Base-by-base conservation (phyloP, 805 yeast species). In the Tetrapisispora namnaoensis region DNA sequence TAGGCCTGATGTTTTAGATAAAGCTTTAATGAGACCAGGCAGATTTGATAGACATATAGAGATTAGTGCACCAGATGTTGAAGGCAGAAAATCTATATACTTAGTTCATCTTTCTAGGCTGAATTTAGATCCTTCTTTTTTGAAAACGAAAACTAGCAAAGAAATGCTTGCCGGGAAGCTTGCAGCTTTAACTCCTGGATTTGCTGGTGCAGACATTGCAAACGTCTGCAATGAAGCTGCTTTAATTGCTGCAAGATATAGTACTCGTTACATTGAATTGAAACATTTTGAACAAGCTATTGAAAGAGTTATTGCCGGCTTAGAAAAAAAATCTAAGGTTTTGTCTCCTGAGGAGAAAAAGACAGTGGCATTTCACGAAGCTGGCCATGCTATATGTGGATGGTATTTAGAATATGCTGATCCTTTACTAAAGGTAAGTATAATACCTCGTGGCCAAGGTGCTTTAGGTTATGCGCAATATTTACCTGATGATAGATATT, bases 331-430 rank as follows among this genome's bases (percentile, higher is more conserved):
- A 68, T 78, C 90, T 16, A 83, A 84, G 60, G 77, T 93, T 14
- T 73, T 95, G 52, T 79, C 88, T 2, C 83, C 88, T 1, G 90
- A 84, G 51, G 98, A 95, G 63, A 87, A 89, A 69, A 80, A 74
- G 53, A 80, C 88, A 27, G 96, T 95, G 49, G 99, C 99, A 0
- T 93, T 85, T 61, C 99, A 95, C 65, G 99, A 93, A 68, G 99
- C 99, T 3, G 99, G 99, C 4, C 99, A 95, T 69, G 99, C 99
- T 11, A 79, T 93, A 52, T 90, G 98, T 67, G 99, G 99, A 13
- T 93, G 99, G 99, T 89, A 73, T 62, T 75, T 93, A 60, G 79
- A 86, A 66, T 77, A 77, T 66, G 96, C 98, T 2, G 96, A 91
- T 63, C 99, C 99, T 8, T 72, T 95, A 49, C 74, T 93, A 51